Conservation (phyloP, 73 alveolate genomes). For the Paramecium sexaurelia region DNA sequence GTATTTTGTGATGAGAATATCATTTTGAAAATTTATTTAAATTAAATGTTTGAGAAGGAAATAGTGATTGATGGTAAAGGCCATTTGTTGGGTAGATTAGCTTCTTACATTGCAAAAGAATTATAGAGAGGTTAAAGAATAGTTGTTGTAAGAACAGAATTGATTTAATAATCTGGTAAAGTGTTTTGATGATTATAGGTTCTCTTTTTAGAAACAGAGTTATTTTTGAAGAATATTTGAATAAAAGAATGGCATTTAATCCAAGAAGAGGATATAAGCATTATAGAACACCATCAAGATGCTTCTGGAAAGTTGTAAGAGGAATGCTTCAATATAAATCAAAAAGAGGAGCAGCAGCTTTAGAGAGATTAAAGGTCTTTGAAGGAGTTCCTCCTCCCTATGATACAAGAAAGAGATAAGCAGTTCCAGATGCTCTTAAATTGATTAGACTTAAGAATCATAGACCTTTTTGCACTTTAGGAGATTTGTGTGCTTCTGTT, state of each 20-base stretch:
- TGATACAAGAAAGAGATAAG: conserved; percentile 92
- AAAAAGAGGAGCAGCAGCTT: conserved; percentile 96
- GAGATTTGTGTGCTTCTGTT: conserved; percentile 86
- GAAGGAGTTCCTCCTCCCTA: conserved; percentile 99
- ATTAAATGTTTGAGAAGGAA: conserved; percentile 90
- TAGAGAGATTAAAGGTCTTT: conserved; percentile 88
- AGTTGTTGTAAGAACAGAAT: conserved; percentile 93
- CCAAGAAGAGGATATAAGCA: conserved; percentile 98
- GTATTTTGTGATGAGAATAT: background rate
- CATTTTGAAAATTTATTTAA: conserved; percentile 17
- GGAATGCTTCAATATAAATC: conserved; percentile 95
- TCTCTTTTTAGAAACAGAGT: conserved; percentile 65
- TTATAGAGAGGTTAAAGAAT: conserved; percentile 91
- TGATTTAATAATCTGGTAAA: conserved; percentile 76
- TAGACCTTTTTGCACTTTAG: conserved; percentile 86
- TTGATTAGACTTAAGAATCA: conserved; percentile 82
- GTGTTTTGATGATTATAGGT: background rate
- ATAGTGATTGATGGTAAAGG: conserved; percentile 98
- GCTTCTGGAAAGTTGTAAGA: conserved; percentile 95
- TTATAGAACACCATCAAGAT: conserved; percentile 95
- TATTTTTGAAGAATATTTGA: conserved; percentile 84
- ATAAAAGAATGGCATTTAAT: conserved; percentile 94
- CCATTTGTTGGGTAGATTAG: conserved; percentile 98
- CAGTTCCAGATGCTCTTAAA: conserved; percentile 93
- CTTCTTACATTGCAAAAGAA: conserved; percentile 98